Evolutionary conservation across 164 flowering plant species (phyloP).

Genomic region (Brasenia schreberi): DNA sequence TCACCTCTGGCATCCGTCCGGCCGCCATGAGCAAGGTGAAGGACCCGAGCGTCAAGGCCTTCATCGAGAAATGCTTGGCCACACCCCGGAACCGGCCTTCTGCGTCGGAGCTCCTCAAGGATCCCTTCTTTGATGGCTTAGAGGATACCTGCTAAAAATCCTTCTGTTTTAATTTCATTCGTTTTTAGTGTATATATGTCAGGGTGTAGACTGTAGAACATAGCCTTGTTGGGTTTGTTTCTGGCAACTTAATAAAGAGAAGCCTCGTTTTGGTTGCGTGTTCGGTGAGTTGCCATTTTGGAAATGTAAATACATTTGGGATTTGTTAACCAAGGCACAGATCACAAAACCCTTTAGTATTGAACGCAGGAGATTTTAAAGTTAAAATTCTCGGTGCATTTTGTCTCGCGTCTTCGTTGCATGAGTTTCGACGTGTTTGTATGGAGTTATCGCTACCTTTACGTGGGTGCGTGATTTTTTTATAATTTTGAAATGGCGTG

Average conservation of each 20-base stretch:
- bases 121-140: slow-evolving; percentile 47
- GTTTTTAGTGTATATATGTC: too few relatives aligned
- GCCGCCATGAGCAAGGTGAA: slow-evolving; percentile 41
- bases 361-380: too few relatives aligned
- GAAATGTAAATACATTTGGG: not conserved
- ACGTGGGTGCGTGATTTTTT: too few relatives aligned
- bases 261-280: not conserved
- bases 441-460: too few relatives aligned
- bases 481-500: too few relatives aligned
- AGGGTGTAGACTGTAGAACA: too few relatives aligned
- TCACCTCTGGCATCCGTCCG: slow-evolving; percentile 49
- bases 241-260: too few relatives aligned
- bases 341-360: too few relatives aligned
- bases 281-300: not conserved
- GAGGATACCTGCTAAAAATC: slow-evolving; percentile 18
- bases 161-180: not conserved
- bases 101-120: slow-evolving; percentile 50
- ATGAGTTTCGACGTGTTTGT: too few relatives aligned
- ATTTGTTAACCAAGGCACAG: not conserved
- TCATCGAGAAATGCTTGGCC: slow-evolving; percentile 64
- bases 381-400: too few relatives aligned
- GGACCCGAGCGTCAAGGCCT: slow-evolving; percentile 44
- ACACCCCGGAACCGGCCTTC: slow-evolving; percentile 52
- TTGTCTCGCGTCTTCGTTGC: too few relatives aligned
- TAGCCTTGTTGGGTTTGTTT: not conserved